These are phyloP conservation scores for Catunica adiposa DNA, from an alignment of 2,329 filamentous ascomycete species.

Conservation along the genomic window DNA sequence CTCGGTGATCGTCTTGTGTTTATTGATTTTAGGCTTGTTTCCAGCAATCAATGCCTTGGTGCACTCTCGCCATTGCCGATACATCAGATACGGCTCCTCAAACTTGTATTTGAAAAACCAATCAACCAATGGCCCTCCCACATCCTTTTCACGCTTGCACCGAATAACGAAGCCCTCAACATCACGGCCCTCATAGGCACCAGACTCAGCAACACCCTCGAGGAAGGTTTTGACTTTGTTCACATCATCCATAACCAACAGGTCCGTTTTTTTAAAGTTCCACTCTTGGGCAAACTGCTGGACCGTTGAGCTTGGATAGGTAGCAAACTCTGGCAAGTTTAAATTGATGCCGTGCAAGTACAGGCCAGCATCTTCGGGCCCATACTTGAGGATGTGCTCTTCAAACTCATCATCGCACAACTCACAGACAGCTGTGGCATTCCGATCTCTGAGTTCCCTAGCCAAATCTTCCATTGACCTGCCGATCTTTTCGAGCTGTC, in stretches of 20 bases:
- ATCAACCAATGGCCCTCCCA: constrained; percentile 48
- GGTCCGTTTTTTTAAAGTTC: constrained; percentile 83
- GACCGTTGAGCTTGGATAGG: constrained; percentile 67
- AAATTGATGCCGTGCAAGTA: constrained; percentile 95
- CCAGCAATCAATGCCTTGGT: constrained; percentile 76
- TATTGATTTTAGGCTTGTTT: constrained; percentile 60
- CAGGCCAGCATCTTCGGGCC: constrained; percentile 64
- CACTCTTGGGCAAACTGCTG: constrained; percentile 79
- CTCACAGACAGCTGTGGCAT: constrained; percentile 88
- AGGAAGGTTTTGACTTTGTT: constrained; percentile 62
- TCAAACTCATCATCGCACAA: constrained; percentile 93
- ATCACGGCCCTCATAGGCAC: constrained; percentile 76
- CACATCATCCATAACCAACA: constrained; percentile 61
- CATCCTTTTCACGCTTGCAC: constrained; percentile 51
- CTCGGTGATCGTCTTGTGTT: constrained; percentile 77
- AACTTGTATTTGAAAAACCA: constrained; percentile 99
- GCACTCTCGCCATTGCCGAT: constrained; percentile 94
- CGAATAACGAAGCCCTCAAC: constrained; percentile 95
- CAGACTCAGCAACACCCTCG: constrained; percentile 70
- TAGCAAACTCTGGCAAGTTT: constrained; percentile 82
- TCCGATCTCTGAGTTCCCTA: constrained; percentile 55
- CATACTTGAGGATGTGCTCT: constrained; percentile 88
- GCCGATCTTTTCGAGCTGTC: constrained; percentile 60
- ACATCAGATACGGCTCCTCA: constrained; percentile 96
- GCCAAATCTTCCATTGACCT: constrained; percentile 69